phyloP scores from a whole-genome alignment of 2,329 filamentous ascomycete genomes.

The Xylariaceae sp. region DNA sequence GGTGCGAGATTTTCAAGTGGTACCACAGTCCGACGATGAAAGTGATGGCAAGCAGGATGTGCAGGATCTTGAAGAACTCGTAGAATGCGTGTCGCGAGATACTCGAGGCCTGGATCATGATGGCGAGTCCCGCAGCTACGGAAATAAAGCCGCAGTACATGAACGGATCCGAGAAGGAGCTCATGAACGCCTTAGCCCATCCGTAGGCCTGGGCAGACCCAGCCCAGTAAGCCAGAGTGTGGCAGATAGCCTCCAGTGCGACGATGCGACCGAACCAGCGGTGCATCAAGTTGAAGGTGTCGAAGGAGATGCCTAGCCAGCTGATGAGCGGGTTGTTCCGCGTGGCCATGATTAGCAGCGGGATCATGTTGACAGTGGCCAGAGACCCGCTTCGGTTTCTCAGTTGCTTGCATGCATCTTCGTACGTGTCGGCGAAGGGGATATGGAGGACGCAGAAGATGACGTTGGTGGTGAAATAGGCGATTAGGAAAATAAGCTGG shows the following conservation, averaged over 20 bases:
- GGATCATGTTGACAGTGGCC: conserved; percentile 68
- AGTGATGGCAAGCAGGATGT: conserved; percentile 56
- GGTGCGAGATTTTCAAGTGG: conserved; percentile 48
- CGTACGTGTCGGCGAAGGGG: conserved; percentile 43
- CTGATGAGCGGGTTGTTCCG: conserved; percentile 73
- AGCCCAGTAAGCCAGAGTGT: conserved; percentile 54
- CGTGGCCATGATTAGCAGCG: conserved; percentile 65
- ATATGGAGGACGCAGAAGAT: conserved; percentile 67
- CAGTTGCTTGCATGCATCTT: conserved; percentile 40
- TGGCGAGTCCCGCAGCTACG: conserved; percentile 51
- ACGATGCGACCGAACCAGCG: conserved; percentile 75
- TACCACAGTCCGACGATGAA: conserved; percentile 60
- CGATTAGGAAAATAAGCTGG: conserved; percentile 59
- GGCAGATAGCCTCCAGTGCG: conserved; percentile 58
- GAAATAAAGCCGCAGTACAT: conserved; percentile 57
- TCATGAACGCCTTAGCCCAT: conserved; percentile 38
- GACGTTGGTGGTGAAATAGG: conserved; percentile 66
- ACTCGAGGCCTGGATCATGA: conserved; percentile 62
- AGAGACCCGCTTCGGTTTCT: conserved; percentile 65
- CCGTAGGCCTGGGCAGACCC: conserved; percentile 32
- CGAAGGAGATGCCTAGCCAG: conserved; percentile 66
- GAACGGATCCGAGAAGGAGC: conserved; percentile 32
- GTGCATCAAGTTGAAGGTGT: conserved; percentile 76
- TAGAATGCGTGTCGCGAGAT: conserved; percentile 71
- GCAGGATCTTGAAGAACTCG: conserved; percentile 66